Evolutionary conservation across 345 rosid genomes (phyloP).

Genomic region (Hypericum perforatum): DNA sequence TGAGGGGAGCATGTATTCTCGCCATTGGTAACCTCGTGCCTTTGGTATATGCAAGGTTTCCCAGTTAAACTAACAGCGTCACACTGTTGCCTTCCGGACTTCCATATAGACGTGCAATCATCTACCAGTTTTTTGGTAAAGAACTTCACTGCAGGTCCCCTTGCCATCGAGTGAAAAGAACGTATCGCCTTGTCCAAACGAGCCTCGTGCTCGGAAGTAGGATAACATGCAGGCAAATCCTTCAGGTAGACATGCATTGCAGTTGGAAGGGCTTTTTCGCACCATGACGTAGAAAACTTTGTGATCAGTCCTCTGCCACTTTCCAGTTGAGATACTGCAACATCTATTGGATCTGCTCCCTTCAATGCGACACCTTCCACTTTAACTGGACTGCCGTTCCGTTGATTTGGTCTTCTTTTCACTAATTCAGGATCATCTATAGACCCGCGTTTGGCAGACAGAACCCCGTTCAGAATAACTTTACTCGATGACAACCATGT

Average conservation of each 20-base stretch:
- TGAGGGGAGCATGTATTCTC: constrained; percentile 19
- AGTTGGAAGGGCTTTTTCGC: constrained; percentile 63
- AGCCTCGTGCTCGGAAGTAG: constrained; percentile 57
- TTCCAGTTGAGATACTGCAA: constrained; percentile 54
- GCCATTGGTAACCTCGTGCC: constrained; percentile 33
- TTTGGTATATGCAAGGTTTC: constrained; percentile 69
- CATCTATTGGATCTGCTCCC: constrained; percentile 40
- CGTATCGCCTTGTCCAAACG: constrained; percentile 53
- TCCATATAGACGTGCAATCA: constrained; percentile 69
- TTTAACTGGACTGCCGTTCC: constrained; percentile 26
- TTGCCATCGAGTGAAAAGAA: constrained; percentile 60
- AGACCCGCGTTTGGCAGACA: constrained; percentile 41
- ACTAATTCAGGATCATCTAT: constrained; percentile 37
- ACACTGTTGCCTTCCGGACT: constrained; percentile 76
- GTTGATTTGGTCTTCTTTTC: constrained; percentile 51
- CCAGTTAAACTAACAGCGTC: constrained; percentile 88
- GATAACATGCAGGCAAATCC: constrained; percentile 61
- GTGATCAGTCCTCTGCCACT: constrained; percentile 54
- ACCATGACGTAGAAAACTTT: constrained; percentile 65
- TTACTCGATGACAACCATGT: constrained; percentile 57
- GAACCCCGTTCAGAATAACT: constrained; percentile 41
- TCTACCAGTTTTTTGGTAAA: constrained; percentile 56
- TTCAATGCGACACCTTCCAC: constrained; percentile 36
- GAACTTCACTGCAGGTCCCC: constrained; percentile 57
- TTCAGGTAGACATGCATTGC: constrained; percentile 68